A percentile compares a stretch with the other conserved stretches of the same genome.
Conservation (phyloP, 2,329 filamentous ascomycete species). For the Aaosphaeria arxii region DNA sequence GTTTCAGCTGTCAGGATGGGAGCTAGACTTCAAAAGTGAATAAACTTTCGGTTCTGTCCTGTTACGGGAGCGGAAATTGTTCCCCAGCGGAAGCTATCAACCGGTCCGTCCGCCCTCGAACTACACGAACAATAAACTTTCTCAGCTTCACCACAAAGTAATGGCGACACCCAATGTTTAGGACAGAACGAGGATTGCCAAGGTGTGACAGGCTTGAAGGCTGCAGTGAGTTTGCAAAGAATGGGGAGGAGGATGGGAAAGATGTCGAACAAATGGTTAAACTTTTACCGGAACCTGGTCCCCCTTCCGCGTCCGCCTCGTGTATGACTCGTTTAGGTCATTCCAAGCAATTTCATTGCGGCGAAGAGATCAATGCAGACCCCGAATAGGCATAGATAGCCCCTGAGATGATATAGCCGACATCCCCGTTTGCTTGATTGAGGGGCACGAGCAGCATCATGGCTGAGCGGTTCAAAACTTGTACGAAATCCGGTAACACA, state of each 20-base stretch:
- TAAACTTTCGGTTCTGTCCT: not conserved
- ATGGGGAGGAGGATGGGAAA: not conserved
- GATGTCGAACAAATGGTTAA: not conserved
- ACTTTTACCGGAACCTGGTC: not conserved
- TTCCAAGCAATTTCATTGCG: not conserved
- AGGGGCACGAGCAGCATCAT: too few relatives aligned
- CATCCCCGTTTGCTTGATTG: too few relatives aligned
- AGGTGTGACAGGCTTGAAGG: not conserved
- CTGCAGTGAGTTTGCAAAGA: not conserved
- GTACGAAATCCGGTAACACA: too few relatives aligned
- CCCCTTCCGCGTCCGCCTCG: not conserved
- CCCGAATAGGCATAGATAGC: too few relatives aligned
- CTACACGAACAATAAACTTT: not conserved
- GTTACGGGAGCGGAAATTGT: not conserved
- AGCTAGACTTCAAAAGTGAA: not conserved
- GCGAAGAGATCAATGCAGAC: too few relatives aligned
- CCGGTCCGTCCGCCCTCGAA: not conserved
- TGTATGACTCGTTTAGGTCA: not conserved
- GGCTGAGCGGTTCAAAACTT: too few relatives aligned
- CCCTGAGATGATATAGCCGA: too few relatives aligned
- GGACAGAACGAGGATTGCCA: not conserved
- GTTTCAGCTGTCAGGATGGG: not conserved
- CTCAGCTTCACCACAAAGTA: not conserved
- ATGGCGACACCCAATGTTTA: not conserved
- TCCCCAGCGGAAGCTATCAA: not conserved